Evolutionary conservation across 257 asterid genomes (phyloP).

Genomic region (Capsicum rhomboideum): DNA sequence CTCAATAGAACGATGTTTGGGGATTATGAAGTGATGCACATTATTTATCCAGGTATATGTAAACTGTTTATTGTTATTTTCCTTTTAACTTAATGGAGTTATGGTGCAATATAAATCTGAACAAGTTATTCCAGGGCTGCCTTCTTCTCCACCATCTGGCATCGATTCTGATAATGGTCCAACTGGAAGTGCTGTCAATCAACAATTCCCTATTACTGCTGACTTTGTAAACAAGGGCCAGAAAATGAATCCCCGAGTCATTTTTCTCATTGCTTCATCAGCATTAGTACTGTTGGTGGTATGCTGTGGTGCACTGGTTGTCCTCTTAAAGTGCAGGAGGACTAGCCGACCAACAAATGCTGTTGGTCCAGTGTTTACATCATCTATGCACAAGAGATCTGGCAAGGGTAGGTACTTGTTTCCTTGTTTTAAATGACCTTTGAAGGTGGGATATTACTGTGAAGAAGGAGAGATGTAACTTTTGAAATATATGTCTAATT

Average conservation of each 20-base stretch:
- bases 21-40: conserved; percentile 53
- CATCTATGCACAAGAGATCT: conserved; percentile 69
- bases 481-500: not conserved
- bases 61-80: conserved; percentile 1
- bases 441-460: not conserved
- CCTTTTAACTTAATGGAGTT: not conserved
- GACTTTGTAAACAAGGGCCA: conserved; percentile 48
- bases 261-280: conserved; percentile 69
- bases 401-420: conserved; percentile 30
- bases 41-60: conserved; percentile 73
- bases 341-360: conserved; percentile 59
- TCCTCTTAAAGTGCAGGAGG: conserved; percentile 70
- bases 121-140: conserved; percentile 49
- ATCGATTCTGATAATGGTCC: conserved; percentile 61
- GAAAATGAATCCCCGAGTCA: conserved; percentile 64
- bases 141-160: conserved; percentile 66
- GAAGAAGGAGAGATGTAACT: not conserved
- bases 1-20: conserved; percentile 88
- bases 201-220: conserved; percentile 75
- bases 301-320: conserved; percentile 58
- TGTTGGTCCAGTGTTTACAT: conserved; percentile 65
- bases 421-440: not conserved
- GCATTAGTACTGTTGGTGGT: conserved; percentile 77
- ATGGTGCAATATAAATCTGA: conserved; percentile 14
- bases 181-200: conserved; percentile 58